Percentiles rank a stretch among this genome's conserved stretches.
Evolutionary conservation across 1,284 basidiomycete species (phyloP).

Genomic region (Heimioporus retisporus): DNA sequence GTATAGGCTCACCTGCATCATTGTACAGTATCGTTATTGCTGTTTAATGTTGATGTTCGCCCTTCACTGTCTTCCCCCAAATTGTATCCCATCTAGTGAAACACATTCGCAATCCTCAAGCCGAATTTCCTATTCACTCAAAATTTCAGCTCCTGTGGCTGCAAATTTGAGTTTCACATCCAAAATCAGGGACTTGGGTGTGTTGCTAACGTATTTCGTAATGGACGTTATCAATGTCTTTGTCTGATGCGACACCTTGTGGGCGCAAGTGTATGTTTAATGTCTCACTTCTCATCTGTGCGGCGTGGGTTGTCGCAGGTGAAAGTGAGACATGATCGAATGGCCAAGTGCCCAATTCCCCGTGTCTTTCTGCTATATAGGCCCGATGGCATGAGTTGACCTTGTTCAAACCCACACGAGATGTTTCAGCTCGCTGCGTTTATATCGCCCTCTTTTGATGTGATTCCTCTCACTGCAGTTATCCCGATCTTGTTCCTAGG

Average conservation of each 20-base stretch:
- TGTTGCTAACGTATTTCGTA: too few species aligned
- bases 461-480: slow-evolving; percentile 9
- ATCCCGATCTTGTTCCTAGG: slow-evolving; percentile 17
- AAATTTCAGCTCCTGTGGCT: too few species aligned
- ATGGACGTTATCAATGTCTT: too few species aligned
- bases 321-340: slow-evolving; percentile 26
- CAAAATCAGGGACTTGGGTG: too few species aligned
- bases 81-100: too few species aligned
- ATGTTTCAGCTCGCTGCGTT: too few species aligned
- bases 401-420: not conserved
- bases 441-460: too few species aligned
- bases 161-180: too few species aligned
- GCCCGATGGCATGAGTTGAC: not conserved
- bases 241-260: too few species aligned
- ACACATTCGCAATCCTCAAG: too few species aligned
- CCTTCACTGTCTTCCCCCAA: too few species aligned
- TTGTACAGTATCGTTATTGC: slow-evolving; percentile 46
- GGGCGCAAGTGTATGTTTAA: slow-evolving; percentile 1
- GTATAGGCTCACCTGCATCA: slow-evolving; percentile 12
- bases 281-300: slow-evolving; percentile 18
- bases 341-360: not conserved
- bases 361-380: slow-evolving; percentile 7
- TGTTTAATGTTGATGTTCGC: slow-evolving; percentile 16
- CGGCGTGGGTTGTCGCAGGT: not conserved
- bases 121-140: too few species aligned